Percentiles rank a stretch among this genome's conserved stretches.
phyloP scores from a whole-genome alignment of 2,329 filamentous ascomycete genomes.

The Hymenoscyphus repandus region DNA sequence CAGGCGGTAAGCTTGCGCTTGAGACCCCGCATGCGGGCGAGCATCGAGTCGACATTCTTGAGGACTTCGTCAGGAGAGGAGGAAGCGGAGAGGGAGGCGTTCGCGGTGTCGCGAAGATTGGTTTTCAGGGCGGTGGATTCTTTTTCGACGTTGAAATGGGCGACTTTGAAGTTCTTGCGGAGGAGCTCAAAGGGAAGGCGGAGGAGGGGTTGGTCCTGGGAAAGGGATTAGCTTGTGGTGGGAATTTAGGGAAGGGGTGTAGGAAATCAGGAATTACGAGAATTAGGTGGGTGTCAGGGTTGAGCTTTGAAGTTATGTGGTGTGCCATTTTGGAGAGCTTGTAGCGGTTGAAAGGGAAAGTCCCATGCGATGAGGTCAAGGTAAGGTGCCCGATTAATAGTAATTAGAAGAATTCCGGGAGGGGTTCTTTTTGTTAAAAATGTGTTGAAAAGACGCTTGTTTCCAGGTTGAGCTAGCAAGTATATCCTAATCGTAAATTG shows the following conservation, averaged over 20 bases:
- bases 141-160: slow-evolving; percentile 71
- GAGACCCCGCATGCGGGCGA: slow-evolving; percentile 75
- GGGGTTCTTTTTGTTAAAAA: too few species aligned
- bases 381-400: too few species aligned
- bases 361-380: too few species aligned
- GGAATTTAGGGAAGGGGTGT: not conserved
- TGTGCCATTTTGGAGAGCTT: slow-evolving; percentile 52
- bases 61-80: slow-evolving; percentile 70
- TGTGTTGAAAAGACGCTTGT: too few species aligned
- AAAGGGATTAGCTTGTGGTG: slow-evolving; percentile 11
- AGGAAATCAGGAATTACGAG: slow-evolving; percentile 45
- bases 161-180: slow-evolving; percentile 87
- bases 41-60: slow-evolving; percentile 76
- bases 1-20: slow-evolving; percentile 79
- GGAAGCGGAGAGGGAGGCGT: slow-evolving; percentile 38
- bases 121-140: slow-evolving; percentile 59
- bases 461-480: too few species aligned
- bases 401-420: too few species aligned
- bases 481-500: too few species aligned
- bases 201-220: slow-evolving; percentile 86
- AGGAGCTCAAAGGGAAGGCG: slow-evolving; percentile 89
- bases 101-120: slow-evolving; percentile 54
- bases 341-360: too few species aligned
- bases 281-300: slow-evolving; percentile 70
- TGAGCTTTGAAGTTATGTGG: slow-evolving; percentile 60